Conservation (phyloP, 331 rosid genomes). For the Arachis monticola region DNA sequence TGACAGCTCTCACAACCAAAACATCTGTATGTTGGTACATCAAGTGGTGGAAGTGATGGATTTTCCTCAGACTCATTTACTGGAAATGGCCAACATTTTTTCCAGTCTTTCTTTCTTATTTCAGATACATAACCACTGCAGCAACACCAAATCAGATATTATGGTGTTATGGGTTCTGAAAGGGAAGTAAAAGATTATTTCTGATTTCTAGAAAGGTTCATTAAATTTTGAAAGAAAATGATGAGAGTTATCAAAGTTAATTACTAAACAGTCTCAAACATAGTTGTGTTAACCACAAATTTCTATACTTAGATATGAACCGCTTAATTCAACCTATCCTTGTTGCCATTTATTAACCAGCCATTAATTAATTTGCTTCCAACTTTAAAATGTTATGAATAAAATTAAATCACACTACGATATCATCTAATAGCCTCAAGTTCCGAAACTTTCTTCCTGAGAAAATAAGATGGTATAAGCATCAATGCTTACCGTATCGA, state of each 20-base stretch:
- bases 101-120: constrained; percentile 79
- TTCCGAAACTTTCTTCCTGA: not conserved
- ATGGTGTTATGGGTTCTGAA: constrained; percentile 29
- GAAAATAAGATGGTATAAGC: constrained; percentile 21
- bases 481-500: constrained; percentile 81
- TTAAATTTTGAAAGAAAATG: not conserved
- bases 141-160: constrained; percentile 38
- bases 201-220: constrained; percentile 17
- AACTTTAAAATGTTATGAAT: not conserved
- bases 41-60: constrained; percentile 62
- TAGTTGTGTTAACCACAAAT: constrained; percentile 6
- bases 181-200: constrained; percentile 30
- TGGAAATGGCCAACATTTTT: constrained; percentile 82
- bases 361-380: constrained; percentile 1
- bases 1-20: constrained; percentile 56
- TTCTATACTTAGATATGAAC: constrained; percentile 31
- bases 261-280: constrained; percentile 9
- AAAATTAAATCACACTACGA: constrained; percentile 31
- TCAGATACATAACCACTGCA: constrained; percentile 90
- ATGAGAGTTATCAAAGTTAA: constrained; percentile 3
- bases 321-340: constrained; percentile 28
- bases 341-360: constrained; percentile 10
- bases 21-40: constrained; percentile 66
- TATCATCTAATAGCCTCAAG: not conserved
- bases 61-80: constrained; percentile 56